Conservation (phyloP, 805 yeast species). For the Ogataea polymorpha region DNA sequence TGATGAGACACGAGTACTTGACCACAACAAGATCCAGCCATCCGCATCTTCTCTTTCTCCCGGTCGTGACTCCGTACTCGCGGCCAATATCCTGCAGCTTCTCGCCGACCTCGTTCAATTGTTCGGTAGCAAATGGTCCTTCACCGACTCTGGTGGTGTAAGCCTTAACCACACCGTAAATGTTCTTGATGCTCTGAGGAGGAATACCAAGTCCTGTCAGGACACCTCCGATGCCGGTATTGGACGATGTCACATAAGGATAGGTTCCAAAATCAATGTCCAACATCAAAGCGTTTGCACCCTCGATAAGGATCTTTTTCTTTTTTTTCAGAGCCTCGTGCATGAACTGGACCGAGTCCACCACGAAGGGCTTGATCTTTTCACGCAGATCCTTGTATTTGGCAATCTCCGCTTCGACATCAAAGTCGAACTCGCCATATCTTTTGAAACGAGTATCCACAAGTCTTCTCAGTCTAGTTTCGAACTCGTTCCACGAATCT, state of each 20-base stretch:
- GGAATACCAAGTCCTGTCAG: conserved; percentile 95
- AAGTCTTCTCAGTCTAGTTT: conserved; percentile 68
- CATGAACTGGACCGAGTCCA: conserved; percentile 85
- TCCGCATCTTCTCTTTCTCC: conserved; percentile 98
- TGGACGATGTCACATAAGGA: conserved; percentile 94
- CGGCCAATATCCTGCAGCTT: conserved; percentile 88
- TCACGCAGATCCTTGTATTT: conserved; percentile 75
- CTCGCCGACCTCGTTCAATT: conserved; percentile 82
- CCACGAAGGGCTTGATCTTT: conserved; percentile 80
- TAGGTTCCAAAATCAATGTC: conserved; percentile 98
- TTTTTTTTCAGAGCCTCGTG: conserved; percentile 71
- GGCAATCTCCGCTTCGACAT: conserved; percentile 73
- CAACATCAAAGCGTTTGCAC: conserved; percentile 97
- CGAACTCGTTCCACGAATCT: conserved; percentile 91
- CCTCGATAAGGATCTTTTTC: conserved; percentile 91
- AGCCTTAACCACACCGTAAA: conserved; percentile 96
- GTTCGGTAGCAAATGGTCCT: conserved; percentile 99
- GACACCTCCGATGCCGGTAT: conserved; percentile 97
- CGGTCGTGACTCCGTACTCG: conserved; percentile 97
- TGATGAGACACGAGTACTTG: conserved; percentile 85
- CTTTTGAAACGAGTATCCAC: conserved; percentile 80
- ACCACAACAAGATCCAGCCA: conserved; percentile 97
- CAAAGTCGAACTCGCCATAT: conserved; percentile 91
- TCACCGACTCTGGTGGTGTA: conserved; percentile 99
- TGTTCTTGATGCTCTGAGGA: conserved; percentile 75